Evolutionary conservation across 2,329 filamentous ascomycete species (phyloP), one percentile per base, ranked within the genome.

Genomic region (Monascus ruber): DNA sequence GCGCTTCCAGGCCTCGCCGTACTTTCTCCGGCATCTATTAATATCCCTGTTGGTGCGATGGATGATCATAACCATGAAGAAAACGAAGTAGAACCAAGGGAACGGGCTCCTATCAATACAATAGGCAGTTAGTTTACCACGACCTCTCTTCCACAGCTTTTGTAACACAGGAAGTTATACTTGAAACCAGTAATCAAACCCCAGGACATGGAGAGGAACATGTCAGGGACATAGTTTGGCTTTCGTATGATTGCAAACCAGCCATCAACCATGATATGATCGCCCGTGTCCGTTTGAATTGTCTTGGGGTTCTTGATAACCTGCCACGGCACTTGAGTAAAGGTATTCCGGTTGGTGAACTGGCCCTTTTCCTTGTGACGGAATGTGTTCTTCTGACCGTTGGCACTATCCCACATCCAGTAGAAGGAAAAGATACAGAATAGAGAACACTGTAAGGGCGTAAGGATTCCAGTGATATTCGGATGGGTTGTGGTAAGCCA

Each of bases 311-410:
- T 88, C 47, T 84, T 66, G 40, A 94, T 65, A 3, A 78, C 79
- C 59, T 83, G 82, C 81, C 85, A 94, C 5, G 85, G 86, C 4
- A 94, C 73, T 59, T 88, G 83, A 3, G 88, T 87, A 65, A 94
- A 94, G 1, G 85, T 79, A 50, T 78, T 83, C 51, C 87, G 81
- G 58, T 79, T 70, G 36, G 80, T 62, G 29, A 52, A 48, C 17
- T 77, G 77, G 42, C 85, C 85, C 41, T 80, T 77, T 65, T 93
- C 84, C 65, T 77, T 72, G 44, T 81, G 76, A 37, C 86, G 78
- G 75, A 93, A 94, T 47, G 82, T 77, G 66, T 93, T 94, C 75
- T 94, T 94, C 64, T 94, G 87, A 53, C 78, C 84, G 67, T 94
- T 94, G 63, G 77, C 79, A 28, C 85, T 91, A 58, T 94, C 87